These are phyloP conservation scores for Zygoascus bituminiphila DNA, from an alignment of 805 yeast genomes.

Conservation along the genomic window DNA sequence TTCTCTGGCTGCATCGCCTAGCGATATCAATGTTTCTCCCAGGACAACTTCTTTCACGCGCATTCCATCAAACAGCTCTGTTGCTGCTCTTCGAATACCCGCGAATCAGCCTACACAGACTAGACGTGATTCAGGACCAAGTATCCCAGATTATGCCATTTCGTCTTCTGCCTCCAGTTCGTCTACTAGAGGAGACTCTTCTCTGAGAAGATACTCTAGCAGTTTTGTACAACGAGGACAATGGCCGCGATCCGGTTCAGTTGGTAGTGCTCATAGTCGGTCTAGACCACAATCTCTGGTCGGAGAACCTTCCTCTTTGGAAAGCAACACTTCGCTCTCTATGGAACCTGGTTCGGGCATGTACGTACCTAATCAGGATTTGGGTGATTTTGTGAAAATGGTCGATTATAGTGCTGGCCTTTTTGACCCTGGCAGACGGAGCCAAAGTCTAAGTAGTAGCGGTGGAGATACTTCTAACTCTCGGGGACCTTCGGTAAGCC, in stretches of 20 bases:
- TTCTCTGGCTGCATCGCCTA: conserved; percentile 39
- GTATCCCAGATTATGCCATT: conserved; percentile 19
- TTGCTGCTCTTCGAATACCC: conserved; percentile 34
- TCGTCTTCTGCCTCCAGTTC: conserved; percentile 26
- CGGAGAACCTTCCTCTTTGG: conserved; percentile 20
- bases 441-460: conserved; percentile 14
- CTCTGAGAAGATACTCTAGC: conserved; percentile 18
- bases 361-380: conserved; percentile 37
- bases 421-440: conserved; percentile 15
- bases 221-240: conserved; percentile 31
- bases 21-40: conserved; percentile 15
- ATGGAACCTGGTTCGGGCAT: conserved; percentile 35
- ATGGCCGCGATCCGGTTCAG: conserved; percentile 20
- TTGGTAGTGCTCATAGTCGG: conserved; percentile 58
- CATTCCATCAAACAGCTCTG: conserved; percentile 38
- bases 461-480: conserved; percentile 4
- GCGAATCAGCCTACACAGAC: conserved; percentile 18
- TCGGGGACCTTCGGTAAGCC: not conserved
- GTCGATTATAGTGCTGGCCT: conserved; percentile 48
- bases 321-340: conserved; percentile 18
- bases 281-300: conserved; percentile 44
- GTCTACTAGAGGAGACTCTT: conserved; percentile 10
- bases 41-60: conserved; percentile 28
- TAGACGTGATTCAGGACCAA: conserved; percentile 14
- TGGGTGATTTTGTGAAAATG: conserved; percentile 62